Evolutionary conservation across 768 basidiomycete species (phyloP).

Genomic region (Boletus reticuloceps): DNA sequence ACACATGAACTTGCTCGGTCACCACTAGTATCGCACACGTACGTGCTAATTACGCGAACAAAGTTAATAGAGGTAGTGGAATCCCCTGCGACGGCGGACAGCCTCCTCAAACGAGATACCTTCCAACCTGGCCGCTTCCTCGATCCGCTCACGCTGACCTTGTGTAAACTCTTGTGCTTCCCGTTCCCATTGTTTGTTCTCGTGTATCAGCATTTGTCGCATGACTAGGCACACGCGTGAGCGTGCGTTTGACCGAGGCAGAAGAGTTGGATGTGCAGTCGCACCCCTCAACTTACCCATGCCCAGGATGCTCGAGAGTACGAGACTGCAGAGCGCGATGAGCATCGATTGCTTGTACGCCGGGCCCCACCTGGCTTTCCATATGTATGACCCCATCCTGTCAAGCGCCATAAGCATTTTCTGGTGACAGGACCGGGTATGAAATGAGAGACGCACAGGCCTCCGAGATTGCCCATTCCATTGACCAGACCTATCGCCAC

Average conservation of each 20-base stretch:
- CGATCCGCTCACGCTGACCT: constrained; percentile 49
- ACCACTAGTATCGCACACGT: no score
- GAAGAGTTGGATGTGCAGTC: no score
- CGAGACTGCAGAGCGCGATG: constrained; percentile 40
- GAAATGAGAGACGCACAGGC: constrained; percentile 40
- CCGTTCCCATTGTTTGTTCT: constrained; percentile 50
- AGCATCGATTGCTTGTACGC: constrained; percentile 61
- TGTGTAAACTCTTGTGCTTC: constrained; percentile 45
- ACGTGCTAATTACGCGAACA: no score
- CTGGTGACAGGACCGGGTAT: neutral
- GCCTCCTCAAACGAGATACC: constrained; percentile 61
- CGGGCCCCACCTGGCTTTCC: constrained; percentile 62
- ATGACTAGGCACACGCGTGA: constrained; percentile 33
- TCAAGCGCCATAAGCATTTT: neutral
- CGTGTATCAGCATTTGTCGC: constrained; percentile 42
- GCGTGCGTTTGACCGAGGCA: neutral
- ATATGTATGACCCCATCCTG: constrained; percentile 60
- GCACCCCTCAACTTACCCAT: constrained; percentile 27
- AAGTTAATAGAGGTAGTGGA: constrained; percentile 51
- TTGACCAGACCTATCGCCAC: constrained; percentile 65
- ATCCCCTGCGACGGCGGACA: constrained; percentile 52
- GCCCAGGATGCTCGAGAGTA: constrained; percentile 30
- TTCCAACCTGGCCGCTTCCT: constrained; percentile 57
- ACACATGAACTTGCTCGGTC: no score
- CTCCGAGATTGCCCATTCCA: constrained; percentile 55